Evolutionary conservation across 2,329 filamentous ascomycete genomes (phyloP), one percentile per base, ranked within the genome.

Genomic region (Ascochyta pisi): DNA sequence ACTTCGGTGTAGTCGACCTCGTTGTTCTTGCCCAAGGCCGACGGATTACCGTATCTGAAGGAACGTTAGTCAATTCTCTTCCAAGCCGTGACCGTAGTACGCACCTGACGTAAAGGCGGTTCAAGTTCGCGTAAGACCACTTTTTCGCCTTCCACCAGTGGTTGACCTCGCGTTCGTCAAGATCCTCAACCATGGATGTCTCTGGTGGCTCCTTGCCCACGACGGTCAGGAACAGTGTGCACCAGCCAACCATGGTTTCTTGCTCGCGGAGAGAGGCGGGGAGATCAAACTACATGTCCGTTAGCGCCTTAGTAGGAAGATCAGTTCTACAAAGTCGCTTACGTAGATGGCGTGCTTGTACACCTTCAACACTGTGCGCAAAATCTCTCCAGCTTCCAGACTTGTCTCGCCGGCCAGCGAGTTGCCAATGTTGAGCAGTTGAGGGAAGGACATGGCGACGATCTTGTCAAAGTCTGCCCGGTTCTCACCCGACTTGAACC

Each of bases 131-230:
- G 77, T 97, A 99, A 13, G 94, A 90, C 95, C 95, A 98, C 79
- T 99, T 99, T 87, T 98, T 98, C 62, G 93, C 91, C 82, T 98
- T 99, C 94, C 94, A 99, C 94, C 95, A 99, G 76, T 97, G 92
- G 74, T 96, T 93, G 69, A 89, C 86, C 77, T 98, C 95, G 54
- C 95, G 87, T 72, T 98, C 94, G 55, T 91, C 87, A 48, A 89
- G 79, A 58, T 91, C 91, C 57, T 96, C 92, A 54, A 82, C 77
- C 84, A 98, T 88, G 33, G 93, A 89, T 65, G 83, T 87, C 52
- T 89, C 84, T 4, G 95, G 95, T 33, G 91, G 87, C 22, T 88
- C 81, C 78, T 98, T 98, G 65, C 89, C 88, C 33, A 98, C 90
- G 47, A 96, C 91, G 58, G 90, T 88, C 64, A 99, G 82, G 81